A percentile compares a stretch with the other conserved stretches of the same genome.
phyloP scores from a whole-genome alignment of 768 basidiomycete species.

The Macrolepiota fuliginosa region DNA sequence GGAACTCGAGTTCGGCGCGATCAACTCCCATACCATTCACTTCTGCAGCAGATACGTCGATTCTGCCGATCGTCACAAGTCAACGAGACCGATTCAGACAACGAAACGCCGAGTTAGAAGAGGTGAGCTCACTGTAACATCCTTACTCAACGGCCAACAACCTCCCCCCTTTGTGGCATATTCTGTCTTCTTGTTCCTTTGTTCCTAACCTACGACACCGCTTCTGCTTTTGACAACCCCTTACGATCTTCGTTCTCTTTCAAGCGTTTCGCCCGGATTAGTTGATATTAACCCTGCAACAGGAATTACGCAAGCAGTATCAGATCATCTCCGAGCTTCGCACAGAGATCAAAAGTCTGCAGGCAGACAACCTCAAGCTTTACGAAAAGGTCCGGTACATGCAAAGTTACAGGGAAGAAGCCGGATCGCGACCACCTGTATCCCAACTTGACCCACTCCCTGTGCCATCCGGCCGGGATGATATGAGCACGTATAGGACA shows the following conservation, averaged over 20 bases:
- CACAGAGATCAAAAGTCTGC: constrained; percentile 85
- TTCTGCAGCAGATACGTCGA: constrained; percentile 84
- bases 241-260: neutral
- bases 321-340: constrained; percentile 94
- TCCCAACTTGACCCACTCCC: constrained; percentile 73
- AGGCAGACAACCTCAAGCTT: constrained; percentile 93
- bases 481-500: constrained; percentile 85
- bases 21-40: constrained; percentile 70
- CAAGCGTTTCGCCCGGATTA: neutral
- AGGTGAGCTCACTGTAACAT: constrained; percentile 47
- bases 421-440: constrained; percentile 44
- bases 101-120: constrained; percentile 95
- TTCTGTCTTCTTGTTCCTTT: neutral
- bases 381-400: constrained; percentile 99
- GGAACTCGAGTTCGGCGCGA: constrained; percentile 34
- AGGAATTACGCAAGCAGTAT: constrained; percentile 96
- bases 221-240: neutral
- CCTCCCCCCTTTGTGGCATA: neutral
- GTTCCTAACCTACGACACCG: neutral
- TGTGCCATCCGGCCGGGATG: constrained; percentile 48
- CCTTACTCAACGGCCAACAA: neutral
- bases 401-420: constrained; percentile 90
- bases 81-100: constrained; percentile 98
- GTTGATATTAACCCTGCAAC: constrained; percentile 6
- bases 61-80: constrained; percentile 96